Evolutionary conservation across 2,329 filamentous ascomycete genomes (phyloP), one percentile per base, ranked within the genome.

Genomic region (Epichloe amarillans): DNA sequence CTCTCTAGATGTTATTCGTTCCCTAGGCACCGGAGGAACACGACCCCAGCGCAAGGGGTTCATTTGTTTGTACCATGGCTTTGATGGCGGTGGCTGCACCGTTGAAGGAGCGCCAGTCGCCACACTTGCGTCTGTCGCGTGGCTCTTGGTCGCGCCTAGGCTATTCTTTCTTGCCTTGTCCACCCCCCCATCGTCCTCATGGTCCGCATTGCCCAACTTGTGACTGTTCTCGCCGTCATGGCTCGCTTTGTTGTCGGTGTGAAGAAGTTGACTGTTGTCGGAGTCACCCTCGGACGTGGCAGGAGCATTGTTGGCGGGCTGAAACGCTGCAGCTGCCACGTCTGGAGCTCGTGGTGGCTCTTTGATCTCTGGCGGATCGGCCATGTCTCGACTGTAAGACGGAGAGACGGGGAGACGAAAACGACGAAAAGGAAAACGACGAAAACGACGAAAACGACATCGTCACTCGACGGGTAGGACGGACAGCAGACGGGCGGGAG

Each of bases 21-120:
- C 72, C 46, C 74, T 66, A 38, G 82, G 81, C 1, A 83, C 69
- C 0, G 75, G 70, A 1, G 80, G 77, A 2, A 74, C 66, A 36
- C 63, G 55, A 4, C 79, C 76, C 80, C 80, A 84, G 61, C 70
- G 71, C 56, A 84, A 59, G 2, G 82, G 82, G 57, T 84, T 84
- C 35, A 73, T 57, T 41, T 72, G 77, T 60, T 78, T 78, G 62
- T 80, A 76, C 81, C 84, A 88, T 62, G 77, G 74, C 61, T 47
- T 52, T 19, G 74, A 64, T 61, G 38, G 47, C 19, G 42, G n/a
- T 35, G 35, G 33, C 50, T 53, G 59, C 61, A 58, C 60, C 57
- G 57, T 59, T 63, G 61, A 56, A 2, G 68, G 69, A 15, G 69
- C 69, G n/a, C 67, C 67, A 7, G 73, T 74, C 35, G 71, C 56